Conservation (phyloP, 2,329 filamentous ascomycete genomes). For the Aspergillus pseudoviridinutans region DNA sequence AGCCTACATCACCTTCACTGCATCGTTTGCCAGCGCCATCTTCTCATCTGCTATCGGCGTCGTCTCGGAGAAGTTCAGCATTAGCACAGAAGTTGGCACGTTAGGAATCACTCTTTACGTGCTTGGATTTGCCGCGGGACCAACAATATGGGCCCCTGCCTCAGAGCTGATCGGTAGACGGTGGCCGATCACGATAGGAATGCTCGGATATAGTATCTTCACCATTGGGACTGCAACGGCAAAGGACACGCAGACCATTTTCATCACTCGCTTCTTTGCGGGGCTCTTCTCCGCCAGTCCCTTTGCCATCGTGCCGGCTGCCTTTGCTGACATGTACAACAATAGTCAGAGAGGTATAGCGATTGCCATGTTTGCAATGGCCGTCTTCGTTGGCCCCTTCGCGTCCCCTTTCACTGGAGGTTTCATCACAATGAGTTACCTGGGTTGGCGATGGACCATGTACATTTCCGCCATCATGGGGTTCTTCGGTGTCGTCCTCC, state of each 20-base stretch:
- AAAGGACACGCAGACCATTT: slow-evolving; percentile 39
- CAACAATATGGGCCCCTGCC: slow-evolving; percentile 59
- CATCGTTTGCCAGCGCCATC: slow-evolving; percentile 56
- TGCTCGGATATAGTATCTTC: slow-evolving; percentile 43
- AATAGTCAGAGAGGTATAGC: slow-evolving; percentile 40
- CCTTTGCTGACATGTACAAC: slow-evolving; percentile 48
- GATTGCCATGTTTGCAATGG: slow-evolving; percentile 48
- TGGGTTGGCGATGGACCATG: slow-evolving; percentile 52
- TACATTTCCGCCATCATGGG: slow-evolving; percentile 53
- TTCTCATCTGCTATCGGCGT: slow-evolving; percentile 61
- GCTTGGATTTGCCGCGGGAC: slow-evolving; percentile 54
- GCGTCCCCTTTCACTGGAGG: slow-evolving; percentile 49
- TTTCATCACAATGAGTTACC: slow-evolving; percentile 45
- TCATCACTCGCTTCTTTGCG: slow-evolving; percentile 45
- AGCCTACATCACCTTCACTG: slow-evolving; percentile 46
- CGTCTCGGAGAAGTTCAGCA: slow-evolving; percentile 48
- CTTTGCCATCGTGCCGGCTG: slow-evolving; percentile 41
- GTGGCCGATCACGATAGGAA: slow-evolving; percentile 45
- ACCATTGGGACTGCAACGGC: slow-evolving; percentile 42
- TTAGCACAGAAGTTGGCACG: slow-evolving; percentile 41
- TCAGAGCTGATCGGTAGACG: slow-evolving; percentile 58
- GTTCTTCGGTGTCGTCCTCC: slow-evolving; percentile 39
- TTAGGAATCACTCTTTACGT: slow-evolving; percentile 48
- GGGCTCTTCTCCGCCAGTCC: slow-evolving; percentile 44
- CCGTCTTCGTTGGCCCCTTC: slow-evolving; percentile 47